Evolutionary conservation across 1,139 yeast species (phyloP).

Genomic region (Lodderomyces metapsilosis): DNA sequence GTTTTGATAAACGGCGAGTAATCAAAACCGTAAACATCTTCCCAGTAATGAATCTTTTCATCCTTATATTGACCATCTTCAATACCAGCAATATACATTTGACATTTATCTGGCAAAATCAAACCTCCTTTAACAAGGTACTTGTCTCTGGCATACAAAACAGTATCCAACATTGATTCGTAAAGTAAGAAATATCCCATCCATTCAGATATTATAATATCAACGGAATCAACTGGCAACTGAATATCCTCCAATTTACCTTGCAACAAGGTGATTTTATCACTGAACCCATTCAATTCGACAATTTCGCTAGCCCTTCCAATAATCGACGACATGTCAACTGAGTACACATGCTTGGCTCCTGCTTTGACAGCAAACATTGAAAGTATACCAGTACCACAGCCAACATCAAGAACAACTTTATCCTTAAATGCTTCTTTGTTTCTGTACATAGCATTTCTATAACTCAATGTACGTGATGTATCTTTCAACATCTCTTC

Average conservation of each 20-base stretch:
- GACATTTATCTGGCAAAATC: slow-evolving; percentile 93
- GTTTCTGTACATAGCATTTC: slow-evolving; percentile 91
- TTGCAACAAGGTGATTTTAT: slow-evolving; percentile 82
- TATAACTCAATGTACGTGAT: slow-evolving; percentile 86
- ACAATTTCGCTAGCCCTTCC: slow-evolving; percentile 90
- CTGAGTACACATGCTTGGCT: slow-evolving; percentile 94
- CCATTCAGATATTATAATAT: slow-evolving; percentile 97
- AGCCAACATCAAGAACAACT: slow-evolving; percentile 96
- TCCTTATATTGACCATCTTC: slow-evolving; percentile 94
- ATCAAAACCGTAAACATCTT: slow-evolving; percentile 95
- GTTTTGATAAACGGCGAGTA: slow-evolving; percentile 69
- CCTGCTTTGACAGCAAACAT: slow-evolving; percentile 99
- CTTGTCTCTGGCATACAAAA: slow-evolving; percentile 87
- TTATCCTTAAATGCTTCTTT: slow-evolving; percentile 87
- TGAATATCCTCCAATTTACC: slow-evolving; percentile 95
- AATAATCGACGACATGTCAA: slow-evolving; percentile 95
- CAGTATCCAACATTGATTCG: slow-evolving; percentile 98
- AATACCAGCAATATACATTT: slow-evolving; percentile 87
- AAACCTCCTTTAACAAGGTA: slow-evolving; percentile 86
- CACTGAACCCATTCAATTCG: slow-evolving; percentile 77
- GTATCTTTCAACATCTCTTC: slow-evolving; percentile 98
- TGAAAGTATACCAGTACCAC: slow-evolving; percentile 96
- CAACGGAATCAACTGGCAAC: slow-evolving; percentile 78
- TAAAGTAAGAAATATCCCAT: slow-evolving; percentile 97
- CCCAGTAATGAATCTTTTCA: slow-evolving; percentile 94